Evolutionary conservation across 768 basidiomycete species (phyloP).

Genomic region (Leccinellum albellum): DNA sequence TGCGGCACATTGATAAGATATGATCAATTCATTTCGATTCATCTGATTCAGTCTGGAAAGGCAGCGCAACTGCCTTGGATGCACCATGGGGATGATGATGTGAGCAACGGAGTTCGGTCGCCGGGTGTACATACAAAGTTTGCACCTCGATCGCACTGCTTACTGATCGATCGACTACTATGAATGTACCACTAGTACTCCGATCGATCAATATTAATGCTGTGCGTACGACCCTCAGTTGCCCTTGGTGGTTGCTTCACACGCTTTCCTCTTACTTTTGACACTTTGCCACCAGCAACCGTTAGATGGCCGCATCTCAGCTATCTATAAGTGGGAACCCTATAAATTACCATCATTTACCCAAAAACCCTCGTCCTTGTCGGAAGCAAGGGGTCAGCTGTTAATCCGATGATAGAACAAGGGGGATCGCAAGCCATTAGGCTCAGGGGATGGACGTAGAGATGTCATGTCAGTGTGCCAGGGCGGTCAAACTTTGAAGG

Average conservation of each 20-base stretch:
- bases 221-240: neutral
- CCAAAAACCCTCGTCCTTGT: neutral
- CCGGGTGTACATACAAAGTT: neutral
- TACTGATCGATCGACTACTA: neutral
- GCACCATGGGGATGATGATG: neutral
- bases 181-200: too few species aligned
- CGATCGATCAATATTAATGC: neutral
- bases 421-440: neutral
- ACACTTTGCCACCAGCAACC: neutral
- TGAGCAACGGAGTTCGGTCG: neutral
- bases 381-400: neutral
- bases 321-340: neutral
- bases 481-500: neutral
- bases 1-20: neutral
- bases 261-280: neutral
- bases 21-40: neutral
- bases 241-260: neutral
- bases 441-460: neutral
- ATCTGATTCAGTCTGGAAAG: neutral
- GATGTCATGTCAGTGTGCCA: neutral
- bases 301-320: neutral
- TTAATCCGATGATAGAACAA: neutral
- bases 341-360: neutral
- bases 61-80: neutral
- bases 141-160: neutral